Evolutionary conservation across 225 moss, liverwort and hornwort species (phyloP).

Genomic region (Sphagnum contortum): DNA sequence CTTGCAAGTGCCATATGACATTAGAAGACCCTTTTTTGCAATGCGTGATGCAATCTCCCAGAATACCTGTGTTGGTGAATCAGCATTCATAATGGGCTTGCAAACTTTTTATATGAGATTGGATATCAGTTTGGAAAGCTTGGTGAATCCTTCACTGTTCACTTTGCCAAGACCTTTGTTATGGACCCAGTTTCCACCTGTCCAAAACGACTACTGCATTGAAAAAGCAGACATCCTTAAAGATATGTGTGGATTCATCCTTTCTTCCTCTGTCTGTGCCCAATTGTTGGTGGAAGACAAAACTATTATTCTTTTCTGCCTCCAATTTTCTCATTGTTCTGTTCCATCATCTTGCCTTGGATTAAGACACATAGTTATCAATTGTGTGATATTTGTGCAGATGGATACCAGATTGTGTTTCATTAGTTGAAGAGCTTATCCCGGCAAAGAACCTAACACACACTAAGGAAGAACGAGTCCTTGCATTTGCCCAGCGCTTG

Average conservation of each 20-base stretch:
- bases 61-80: slow-evolving; percentile 43
- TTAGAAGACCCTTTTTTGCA: slow-evolving; percentile 17
- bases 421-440: slow-evolving; percentile 39
- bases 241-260: slow-evolving; percentile 38
- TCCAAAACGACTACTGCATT: slow-evolving; percentile 47
- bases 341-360: no score
- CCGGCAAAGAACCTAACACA: slow-evolving; percentile 18
- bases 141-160: slow-evolving; percentile 52
- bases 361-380: neutral
- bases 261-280: neutral
- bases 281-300: no score
- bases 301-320: no score
- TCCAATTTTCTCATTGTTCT: no score
- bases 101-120: slow-evolving; percentile 44
- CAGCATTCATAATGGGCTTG: slow-evolving; percentile 53
- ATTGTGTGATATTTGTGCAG: slow-evolving; percentile 9
- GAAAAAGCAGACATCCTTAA: slow-evolving; percentile 31
- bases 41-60: slow-evolving; percentile 24
- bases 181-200: slow-evolving; percentile 42
- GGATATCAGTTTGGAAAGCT: slow-evolving; percentile 39
- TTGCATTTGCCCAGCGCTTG: slow-evolving; percentile 49
- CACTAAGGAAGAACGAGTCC: slow-evolving; percentile 24
- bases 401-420: slow-evolving; percentile 46
- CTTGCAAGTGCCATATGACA: slow-evolving; percentile 31
- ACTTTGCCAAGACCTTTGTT: slow-evolving; percentile 43